Percentiles rank a stretch among this genome's conserved stretches.
Conservation (phyloP, 2,329 filamentous ascomycete genomes). For the Cladophialophora exuberans region DNA sequence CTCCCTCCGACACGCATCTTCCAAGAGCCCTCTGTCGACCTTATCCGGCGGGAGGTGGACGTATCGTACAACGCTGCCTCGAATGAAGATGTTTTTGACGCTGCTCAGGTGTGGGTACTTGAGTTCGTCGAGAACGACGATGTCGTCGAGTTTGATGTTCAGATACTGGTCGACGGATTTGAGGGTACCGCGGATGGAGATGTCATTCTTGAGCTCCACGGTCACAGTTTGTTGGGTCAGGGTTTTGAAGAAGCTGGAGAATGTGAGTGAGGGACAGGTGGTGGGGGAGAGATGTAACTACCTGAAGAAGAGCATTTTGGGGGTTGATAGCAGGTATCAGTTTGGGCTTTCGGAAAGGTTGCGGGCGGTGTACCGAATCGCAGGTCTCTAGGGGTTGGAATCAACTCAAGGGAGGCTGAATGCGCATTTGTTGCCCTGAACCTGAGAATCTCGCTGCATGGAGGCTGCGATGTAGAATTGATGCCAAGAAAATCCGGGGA, state of each 20-base stretch:
- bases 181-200: conserved; percentile 90
- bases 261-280: neutral
- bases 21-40: conserved; percentile 82
- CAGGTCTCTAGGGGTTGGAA: no score
- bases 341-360: no score
- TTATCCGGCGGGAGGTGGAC: conserved; percentile 81
- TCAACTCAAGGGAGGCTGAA: no score
- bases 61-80: conserved; percentile 89
- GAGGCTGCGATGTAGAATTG: neutral
- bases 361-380: no score
- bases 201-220: conserved; percentile 99
- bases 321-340: neutral
- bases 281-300: neutral
- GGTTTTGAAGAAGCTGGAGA: conserved; percentile 83
- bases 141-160: conserved; percentile 98
- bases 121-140: conserved; percentile 86
- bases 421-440: no score
- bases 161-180: conserved; percentile 99
- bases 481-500: conserved; percentile 4
- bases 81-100: conserved; percentile 95
- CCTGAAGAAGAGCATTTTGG: conserved; percentile 29
- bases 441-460: no score
- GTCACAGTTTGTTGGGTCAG: conserved; percentile 97
- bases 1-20: conserved; percentile 91
- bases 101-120: conserved; percentile 91